Base-by-base conservation (phyloP, 345 rosid species). In the Rhizophora apiculata region DNA sequence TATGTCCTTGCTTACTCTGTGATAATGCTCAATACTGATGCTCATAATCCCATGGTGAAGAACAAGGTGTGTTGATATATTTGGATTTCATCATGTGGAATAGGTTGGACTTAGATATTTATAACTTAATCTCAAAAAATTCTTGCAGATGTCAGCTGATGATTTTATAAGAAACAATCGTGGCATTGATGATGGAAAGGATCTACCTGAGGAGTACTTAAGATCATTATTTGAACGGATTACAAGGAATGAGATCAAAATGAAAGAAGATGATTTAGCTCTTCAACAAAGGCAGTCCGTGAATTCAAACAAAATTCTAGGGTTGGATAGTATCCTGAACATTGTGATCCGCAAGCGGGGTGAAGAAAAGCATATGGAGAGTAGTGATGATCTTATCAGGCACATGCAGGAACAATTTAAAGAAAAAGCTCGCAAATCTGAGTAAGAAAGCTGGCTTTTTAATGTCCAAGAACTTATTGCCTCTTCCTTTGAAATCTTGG, bases 1-100 rank as follows among this genome's bases (percentile, higher is more conserved):
- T 95, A 95, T 75, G 98, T 95, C 67, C 99, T 95, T 59, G 99
- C 99, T 30, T 95, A 95, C 84, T 95, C 98, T 59, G 98, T 95
- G 73, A 92, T 95, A 79, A 0, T 95, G 90, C 98, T 95, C 68
- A 95, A 95, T 76, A 95, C 99, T 15, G 99, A 95, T 85, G 94
- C 98, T 63, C 98, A 96, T 84, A 96, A 92, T 70, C 98, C 96
- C 73, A 90, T 79, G 93, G 98, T 96, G 80, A 96, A 96, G 82
- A 88, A 80, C 86, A 96, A 96, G 99, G 99, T 96, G 78, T 64
- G 76, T 58, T 68, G 60, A 61, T 63, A 67, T 37, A 64, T 66
- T 75, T 55, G 11, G 52, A 24, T 74, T 62, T 79, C 61, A 68
- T 67, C 39, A 51, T 19, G 68, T 67, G 64, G 58, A 48, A 63